These are phyloP conservation scores for Zasmidium citrigriseum DNA, from an alignment of 2,329 filamentous ascomycete species.

Conservation along the genomic window DNA sequence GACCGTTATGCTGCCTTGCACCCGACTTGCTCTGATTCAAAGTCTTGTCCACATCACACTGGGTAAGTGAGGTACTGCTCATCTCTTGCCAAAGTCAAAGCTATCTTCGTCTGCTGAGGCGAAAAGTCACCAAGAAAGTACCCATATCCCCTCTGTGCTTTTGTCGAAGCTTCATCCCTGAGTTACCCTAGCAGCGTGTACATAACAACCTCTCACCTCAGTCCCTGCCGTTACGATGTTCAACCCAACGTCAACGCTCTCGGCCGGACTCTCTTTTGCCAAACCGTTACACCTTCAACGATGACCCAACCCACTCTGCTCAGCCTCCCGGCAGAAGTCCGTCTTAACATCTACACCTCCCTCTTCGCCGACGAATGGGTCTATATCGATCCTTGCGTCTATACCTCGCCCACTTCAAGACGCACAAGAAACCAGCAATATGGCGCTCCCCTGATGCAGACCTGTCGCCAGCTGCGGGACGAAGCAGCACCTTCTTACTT, in stretches of 20 bases:
- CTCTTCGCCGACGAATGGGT: slow-evolving; percentile 16
- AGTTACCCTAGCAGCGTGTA: background rate
- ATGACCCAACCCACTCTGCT: slow-evolving; percentile 13
- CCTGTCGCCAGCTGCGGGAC: slow-evolving; percentile 13
- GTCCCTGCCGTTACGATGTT: background rate
- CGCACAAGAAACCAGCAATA: background rate
- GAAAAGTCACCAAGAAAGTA: background rate
- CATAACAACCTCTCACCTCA: background rate
- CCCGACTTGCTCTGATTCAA: background rate
- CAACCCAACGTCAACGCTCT: background rate
- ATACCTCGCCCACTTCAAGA: background rate
- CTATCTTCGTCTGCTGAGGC: background rate
- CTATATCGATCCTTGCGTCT: slow-evolving; percentile 12
- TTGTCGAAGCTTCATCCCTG: background rate
- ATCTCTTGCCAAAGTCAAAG: background rate
- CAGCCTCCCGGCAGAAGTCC: slow-evolving; percentile 17
- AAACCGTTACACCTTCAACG: background rate
- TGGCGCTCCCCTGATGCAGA: slow-evolving; percentile 12
- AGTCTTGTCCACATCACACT: background rate
- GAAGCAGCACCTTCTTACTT: slow-evolving; percentile 19
- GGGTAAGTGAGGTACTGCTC: background rate
- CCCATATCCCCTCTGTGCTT: background rate
- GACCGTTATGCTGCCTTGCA: background rate
- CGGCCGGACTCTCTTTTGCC: background rate
- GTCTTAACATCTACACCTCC: slow-evolving; percentile 17